Evolutionary conservation across 495 filamentous ascomycete genomes (phyloP).

Genomic region (Talaromyces thailandensis): DNA sequence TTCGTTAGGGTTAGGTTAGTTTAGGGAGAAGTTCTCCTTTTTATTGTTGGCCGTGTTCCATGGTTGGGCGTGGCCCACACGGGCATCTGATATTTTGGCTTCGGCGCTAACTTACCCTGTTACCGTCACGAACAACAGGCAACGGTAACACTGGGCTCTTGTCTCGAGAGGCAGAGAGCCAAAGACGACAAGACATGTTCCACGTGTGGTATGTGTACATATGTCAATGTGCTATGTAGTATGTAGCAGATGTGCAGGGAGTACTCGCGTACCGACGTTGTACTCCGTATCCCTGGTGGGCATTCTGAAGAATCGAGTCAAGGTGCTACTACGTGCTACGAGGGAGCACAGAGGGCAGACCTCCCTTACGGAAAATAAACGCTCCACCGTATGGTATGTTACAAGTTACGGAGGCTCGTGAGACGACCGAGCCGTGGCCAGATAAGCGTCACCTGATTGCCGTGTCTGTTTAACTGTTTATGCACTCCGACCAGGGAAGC

Average conservation of each 20-base stretch:
- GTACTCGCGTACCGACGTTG: not conserved
- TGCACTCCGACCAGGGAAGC: not conserved
- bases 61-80: not conserved
- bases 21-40: not conserved
- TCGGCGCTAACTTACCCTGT: not conserved
- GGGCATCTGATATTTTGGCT: not conserved
- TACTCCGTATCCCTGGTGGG: not conserved
- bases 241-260: too few species aligned
- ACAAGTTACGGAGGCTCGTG: not conserved
- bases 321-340: not conserved
- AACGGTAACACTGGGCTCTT: not conserved
- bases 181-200: not conserved
- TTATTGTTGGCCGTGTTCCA: not conserved
- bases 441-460: not conserved
- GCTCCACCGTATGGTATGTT: not conserved
- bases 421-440: not conserved
- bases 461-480: not conserved
- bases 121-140: not conserved
- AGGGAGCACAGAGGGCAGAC: not conserved
- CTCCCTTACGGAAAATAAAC: not conserved
- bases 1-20: not conserved
- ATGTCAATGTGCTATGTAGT: too few species aligned
- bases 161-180: not conserved
- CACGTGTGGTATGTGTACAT: not conserved
- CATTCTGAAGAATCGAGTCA: not conserved